phyloP scores from a whole-genome alignment of 2,329 filamentous ascomycete species.

The Juglanconis sp. region DNA sequence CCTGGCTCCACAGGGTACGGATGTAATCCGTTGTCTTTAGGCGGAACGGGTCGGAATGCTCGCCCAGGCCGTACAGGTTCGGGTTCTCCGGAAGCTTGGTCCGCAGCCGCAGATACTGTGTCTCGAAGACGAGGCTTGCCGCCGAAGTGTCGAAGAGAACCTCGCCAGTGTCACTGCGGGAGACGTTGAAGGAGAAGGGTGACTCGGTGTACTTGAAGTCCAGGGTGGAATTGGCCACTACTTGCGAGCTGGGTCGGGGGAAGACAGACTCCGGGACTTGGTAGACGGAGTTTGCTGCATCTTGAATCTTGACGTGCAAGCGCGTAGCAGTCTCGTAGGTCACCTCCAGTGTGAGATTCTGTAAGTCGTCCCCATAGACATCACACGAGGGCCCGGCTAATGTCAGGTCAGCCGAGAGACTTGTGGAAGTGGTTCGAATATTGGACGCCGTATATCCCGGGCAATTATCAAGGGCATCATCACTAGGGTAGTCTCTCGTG shows the following conservation, averaged over 20 bases:
- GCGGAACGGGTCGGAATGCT: constrained; percentile 69
- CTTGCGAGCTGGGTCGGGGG: constrained; percentile 47
- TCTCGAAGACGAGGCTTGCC: constrained; percentile 68
- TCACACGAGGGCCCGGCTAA: constrained; percentile 65
- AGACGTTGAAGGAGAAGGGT: constrained; percentile 41
- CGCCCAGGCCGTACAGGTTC: constrained; percentile 74
- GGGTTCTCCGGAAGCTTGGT: constrained; percentile 67
- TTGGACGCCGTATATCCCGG: constrained; percentile 61
- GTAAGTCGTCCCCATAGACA: constrained; percentile 66
- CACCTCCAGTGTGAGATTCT: constrained; percentile 59
- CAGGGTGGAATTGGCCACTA: constrained; percentile 23
- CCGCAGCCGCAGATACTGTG: constrained; percentile 71
- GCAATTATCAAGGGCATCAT: constrained; percentile 40
- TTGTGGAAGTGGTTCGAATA: constrained; percentile 45
- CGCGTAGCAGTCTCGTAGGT: constrained; percentile 67
- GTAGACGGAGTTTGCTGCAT: constrained; percentile 66
- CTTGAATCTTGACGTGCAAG: constrained; percentile 73
- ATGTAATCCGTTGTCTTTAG: constrained; percentile 68
- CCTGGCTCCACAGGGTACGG: constrained; percentile 67
- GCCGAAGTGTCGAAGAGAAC: constrained; percentile 69
- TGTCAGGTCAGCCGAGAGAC: constrained; percentile 59
- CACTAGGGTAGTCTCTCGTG: constrained; percentile 22
- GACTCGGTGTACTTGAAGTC: constrained; percentile 33
- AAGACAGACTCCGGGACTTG: constrained; percentile 71
- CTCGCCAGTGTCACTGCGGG: constrained; percentile 38